Evolutionary conservation across 345 rosid species (phyloP), one percentile per base, ranked within the genome.

Genomic region (Hirschfeldia incana): DNA sequence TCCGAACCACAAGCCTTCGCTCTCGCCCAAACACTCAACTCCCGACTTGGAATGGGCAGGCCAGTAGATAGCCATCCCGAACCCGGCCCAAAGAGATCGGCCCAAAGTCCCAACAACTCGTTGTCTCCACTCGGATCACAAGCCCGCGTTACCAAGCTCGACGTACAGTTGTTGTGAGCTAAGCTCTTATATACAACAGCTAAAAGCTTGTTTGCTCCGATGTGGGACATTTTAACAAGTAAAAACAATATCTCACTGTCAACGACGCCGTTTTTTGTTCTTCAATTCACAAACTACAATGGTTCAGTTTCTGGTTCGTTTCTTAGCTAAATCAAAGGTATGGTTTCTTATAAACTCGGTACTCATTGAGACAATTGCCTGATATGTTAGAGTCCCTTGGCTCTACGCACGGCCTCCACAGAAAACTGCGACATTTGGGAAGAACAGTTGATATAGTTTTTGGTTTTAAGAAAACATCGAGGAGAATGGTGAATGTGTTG

Each of bases 31-130:
- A 0, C 6, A 0, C 11, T 13, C 72, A 70, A 16, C 83, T 76
- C 84, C 28, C 9, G 32, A 34, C 85, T 86, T 86, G 78, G 85
- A 81, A 12, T 9, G 88, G 86, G 80, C 88, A 26, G 12, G 78
- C 78, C 79, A 61, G 76, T 0, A 12, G 0, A 1, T 0, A 0
- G 21, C 78, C 9, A 9, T 1, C 1, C 17, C 11, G 26, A 42
- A 26, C 67, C 66, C 76, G 16, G 0, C 84, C 70, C 8, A 1
- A 44, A 3, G 6, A 12, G 42, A 6, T 1, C 32, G n/a, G 44
- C 4, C 28, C 70, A 65, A 34, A 3, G 61, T 73, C 5, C 76
- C 60, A 63, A 9, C 76, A 73, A 12, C 61, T 30, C 16, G 3
- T 15, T n/a, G 46, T 64, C 69, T 65, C 49, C 69, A 34, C 69